Conservation (phyloP, 345 rosid species). For the Dipteronia sinensis region DNA sequence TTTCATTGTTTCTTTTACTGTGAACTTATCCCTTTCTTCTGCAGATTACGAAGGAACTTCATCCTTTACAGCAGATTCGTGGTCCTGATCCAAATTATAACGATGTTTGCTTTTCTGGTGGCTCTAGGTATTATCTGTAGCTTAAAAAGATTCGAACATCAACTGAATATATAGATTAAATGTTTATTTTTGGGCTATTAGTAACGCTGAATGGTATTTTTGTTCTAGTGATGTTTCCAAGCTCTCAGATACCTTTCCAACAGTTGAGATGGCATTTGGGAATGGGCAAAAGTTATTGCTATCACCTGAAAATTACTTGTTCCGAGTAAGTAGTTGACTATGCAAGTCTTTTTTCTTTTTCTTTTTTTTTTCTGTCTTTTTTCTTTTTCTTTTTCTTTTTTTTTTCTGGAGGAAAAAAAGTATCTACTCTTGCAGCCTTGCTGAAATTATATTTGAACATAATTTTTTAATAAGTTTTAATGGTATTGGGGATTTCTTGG, state of each 20-base stretch:
- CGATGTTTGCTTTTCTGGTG: slow-evolving; percentile 82
- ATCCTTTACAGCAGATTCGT: slow-evolving; percentile 59
- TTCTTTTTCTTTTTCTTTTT: background rate
- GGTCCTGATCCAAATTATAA: slow-evolving; percentile 94
- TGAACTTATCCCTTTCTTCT: slow-evolving; percentile 5
- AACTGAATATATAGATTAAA: background rate
- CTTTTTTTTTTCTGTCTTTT: slow-evolving; percentile 9
- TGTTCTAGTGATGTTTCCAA: slow-evolving; percentile 50
- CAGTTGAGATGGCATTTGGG: slow-evolving; percentile 71
- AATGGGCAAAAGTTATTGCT: slow-evolving; percentile 66
- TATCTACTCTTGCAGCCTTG: slow-evolving; percentile 1
- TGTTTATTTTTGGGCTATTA: slow-evolving; percentile 8
- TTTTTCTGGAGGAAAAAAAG: background rate
- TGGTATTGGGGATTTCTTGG: background rate
- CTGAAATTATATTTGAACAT: slow-evolving; percentile 9
- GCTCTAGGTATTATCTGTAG: slow-evolving; percentile 55
- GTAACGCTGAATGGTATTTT: slow-evolving; percentile 31
- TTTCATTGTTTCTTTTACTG: background rate
- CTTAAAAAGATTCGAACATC: background rate
- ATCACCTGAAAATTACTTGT: slow-evolving; percentile 92
- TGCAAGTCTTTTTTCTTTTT: slow-evolving; percentile 12
- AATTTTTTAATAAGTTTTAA: slow-evolving; percentile 1
- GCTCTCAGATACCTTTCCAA: slow-evolving; percentile 66
- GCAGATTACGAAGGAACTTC: slow-evolving; percentile 68
- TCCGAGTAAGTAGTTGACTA: slow-evolving; percentile 54